These are phyloP conservation scores for Dactylellina cionopaga DNA, from an alignment of 2,329 filamentous ascomycete genomes.

Conservation along the genomic window DNA sequence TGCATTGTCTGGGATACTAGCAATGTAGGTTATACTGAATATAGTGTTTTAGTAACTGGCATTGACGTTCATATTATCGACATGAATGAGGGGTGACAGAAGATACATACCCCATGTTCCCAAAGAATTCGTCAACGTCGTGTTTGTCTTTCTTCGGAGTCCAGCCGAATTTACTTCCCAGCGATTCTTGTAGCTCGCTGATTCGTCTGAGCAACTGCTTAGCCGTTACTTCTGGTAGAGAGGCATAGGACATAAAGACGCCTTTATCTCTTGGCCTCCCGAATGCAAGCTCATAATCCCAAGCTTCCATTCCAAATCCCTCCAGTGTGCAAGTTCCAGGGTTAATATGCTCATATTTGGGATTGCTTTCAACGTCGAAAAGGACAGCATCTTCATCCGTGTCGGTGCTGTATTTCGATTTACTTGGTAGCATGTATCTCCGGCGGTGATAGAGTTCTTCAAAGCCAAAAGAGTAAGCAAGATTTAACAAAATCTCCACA, in stretches of 20 bases:
- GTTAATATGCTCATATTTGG: slow-evolving; percentile 43
- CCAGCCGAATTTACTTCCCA: slow-evolving; percentile 16
- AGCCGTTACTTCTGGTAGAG: slow-evolving; percentile 15
- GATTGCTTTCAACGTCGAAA: slow-evolving; percentile 29
- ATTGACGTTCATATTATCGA: background rate
- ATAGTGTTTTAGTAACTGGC: background rate
- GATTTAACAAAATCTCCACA: too few species aligned
- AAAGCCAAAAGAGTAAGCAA: background rate
- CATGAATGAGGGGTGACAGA: background rate
- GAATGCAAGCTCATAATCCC: slow-evolving; percentile 33
- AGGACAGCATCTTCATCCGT: slow-evolving; percentile 28
- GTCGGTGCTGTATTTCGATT: slow-evolving; percentile 17
- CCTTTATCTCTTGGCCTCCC: slow-evolving; percentile 25
- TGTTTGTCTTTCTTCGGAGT: slow-evolving; percentile 27
- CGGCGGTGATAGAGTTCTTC: slow-evolving; percentile 29
- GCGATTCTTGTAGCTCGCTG: background rate
- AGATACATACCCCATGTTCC: slow-evolving; percentile 19
- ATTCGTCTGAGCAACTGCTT: slow-evolving; percentile 25
- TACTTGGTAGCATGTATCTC: slow-evolving; percentile 24
- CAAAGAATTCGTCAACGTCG: slow-evolving; percentile 33
- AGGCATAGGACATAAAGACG: slow-evolving; percentile 10
- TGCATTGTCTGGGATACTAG: background rate
- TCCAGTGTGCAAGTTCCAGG: slow-evolving; percentile 39
- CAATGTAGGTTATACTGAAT: slow-evolving; percentile 10
- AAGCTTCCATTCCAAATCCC: slow-evolving; percentile 47